Base-by-base conservation (phyloP, 495 filamentous ascomycete genomes). In the Aspergillus affinis region DNA sequence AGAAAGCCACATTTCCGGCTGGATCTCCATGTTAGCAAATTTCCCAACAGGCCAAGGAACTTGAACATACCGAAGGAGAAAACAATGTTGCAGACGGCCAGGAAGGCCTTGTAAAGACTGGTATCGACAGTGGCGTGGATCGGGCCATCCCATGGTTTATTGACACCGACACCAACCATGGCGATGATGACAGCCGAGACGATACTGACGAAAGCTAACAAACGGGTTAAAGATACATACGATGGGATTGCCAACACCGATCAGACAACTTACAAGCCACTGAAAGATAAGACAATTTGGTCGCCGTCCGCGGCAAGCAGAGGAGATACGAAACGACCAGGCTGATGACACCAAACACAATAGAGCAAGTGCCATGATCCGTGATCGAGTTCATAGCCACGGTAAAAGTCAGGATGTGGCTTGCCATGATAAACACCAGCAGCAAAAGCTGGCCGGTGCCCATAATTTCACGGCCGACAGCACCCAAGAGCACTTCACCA, bases 331-430 rank as follows among this genome's bases (percentile, higher is more conserved):
- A 85, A 13, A 92, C 72, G 51, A 87, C 66, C 57, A 87, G 74
- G 18, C 87, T 90, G 20, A 89, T 77, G 23, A 88, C 69, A 23
- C 80, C 81, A 64, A 88, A 93, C 4, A 86, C 78, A 58, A 91
- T 82, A 4, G 87, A 86, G 68, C 90, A 93, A 0, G 80, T 74
- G 4, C 77, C 84, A 65, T 90, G 81, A 2, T 84, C 69, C 6
- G 86, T 85, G 48, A 92, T 72, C 20, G 78, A 83, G 54, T 87
- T 86, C 70, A 92, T 82, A 69, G 86, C 84, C 59, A 93, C 88
- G 12, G 82, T 82, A 64, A 90, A 91, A 0, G 86, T 89, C 46
- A 92, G 74, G 50, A 91, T 80, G 65, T 93, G 90, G 17, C 86
- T 88, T 17, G 81, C 89, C 75, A 88, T 86, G 59, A 89, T 83